A percentile compares a stretch with the other conserved stretches of the same genome.
Evolutionary conservation across 345 rosid species (phyloP).

Genomic region (Psidium friedrichsthalianum): DNA sequence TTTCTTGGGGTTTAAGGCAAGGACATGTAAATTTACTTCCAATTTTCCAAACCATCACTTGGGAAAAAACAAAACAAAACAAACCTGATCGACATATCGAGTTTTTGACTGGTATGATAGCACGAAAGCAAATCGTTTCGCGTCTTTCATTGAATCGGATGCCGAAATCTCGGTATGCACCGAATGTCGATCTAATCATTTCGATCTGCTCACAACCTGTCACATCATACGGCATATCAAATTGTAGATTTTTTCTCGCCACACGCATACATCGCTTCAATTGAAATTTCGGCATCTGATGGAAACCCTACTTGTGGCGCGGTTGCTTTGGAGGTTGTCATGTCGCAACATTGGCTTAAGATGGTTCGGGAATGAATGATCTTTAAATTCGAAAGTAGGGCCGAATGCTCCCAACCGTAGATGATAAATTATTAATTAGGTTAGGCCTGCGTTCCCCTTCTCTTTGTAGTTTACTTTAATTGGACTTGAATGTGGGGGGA

Average conservation of each 20-base stretch:
- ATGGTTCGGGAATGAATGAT: no score
- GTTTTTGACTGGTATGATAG: background rate
- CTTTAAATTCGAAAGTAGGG: no score
- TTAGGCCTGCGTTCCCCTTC: background rate
- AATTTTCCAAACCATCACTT: no score
- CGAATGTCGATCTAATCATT: background rate
- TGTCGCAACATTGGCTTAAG: no score
- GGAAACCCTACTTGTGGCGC: no score
- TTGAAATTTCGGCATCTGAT: no score
- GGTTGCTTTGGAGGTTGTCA: no score
- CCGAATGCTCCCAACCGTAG: background rate
- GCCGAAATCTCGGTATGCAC: no score
- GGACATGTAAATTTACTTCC: background rate
- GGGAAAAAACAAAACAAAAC: no score
- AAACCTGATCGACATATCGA: background rate
- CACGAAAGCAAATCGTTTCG: no score
- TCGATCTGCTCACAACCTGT: background rate
- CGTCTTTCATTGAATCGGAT: no score
- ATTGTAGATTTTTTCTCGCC: background rate
- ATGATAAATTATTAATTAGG: background rate
- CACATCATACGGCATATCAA: background rate
- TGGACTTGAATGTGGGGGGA: background rate
- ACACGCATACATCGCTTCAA: no score
- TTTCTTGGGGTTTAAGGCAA: background rate
- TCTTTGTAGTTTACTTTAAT: background rate